These are phyloP conservation scores for Pyricularia sp. DNA, from an alignment of 2,329 filamentous ascomycete genomes.

Conservation along the genomic window DNA sequence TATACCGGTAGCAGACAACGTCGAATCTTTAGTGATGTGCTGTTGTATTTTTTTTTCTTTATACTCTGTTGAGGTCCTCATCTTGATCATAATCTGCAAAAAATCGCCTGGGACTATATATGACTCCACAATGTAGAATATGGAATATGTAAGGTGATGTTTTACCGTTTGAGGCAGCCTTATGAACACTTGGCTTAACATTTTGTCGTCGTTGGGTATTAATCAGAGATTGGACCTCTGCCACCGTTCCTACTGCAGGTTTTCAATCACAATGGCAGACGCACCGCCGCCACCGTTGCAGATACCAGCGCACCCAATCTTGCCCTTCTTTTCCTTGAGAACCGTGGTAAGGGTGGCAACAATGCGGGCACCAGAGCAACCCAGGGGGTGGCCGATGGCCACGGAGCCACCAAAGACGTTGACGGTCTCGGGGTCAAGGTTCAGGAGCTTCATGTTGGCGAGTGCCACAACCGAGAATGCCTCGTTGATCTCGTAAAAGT, in stretches of 20 bases:
- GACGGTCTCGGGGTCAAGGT: slow-evolving; percentile 69
- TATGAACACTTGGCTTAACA: background rate
- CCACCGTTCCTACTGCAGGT: slow-evolving; percentile 33
- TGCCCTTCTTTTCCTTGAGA: slow-evolving; percentile 78
- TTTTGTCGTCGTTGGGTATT: background rate
- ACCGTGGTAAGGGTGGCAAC: slow-evolving; percentile 81
- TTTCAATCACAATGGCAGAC: slow-evolving; percentile 85
- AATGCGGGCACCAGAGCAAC: slow-evolving; percentile 87
- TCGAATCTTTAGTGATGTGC: no score
- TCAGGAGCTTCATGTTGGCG: slow-evolving; percentile 88
- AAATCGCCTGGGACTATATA: background rate
- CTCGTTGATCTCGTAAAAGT: slow-evolving; percentile 98
- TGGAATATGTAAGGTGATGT: background rate
- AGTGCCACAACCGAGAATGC: slow-evolving; percentile 94
- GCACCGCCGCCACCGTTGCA: slow-evolving; percentile 97
- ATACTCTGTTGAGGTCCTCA: background rate
- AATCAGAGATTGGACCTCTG: background rate
- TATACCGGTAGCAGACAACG: background rate
- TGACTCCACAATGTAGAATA: background rate
- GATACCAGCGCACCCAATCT: slow-evolving; percentile 87
- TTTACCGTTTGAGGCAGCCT: background rate
- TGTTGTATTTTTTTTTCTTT: background rate
- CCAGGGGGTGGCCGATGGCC: slow-evolving; percentile 88
- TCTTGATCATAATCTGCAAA: background rate
- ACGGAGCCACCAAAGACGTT: slow-evolving; percentile 94